Evolutionary conservation across 192 early-diverging fungal species (phyloP), one percentile per base, ranked within the genome.

Genomic region (Coemansia sp.): DNA sequence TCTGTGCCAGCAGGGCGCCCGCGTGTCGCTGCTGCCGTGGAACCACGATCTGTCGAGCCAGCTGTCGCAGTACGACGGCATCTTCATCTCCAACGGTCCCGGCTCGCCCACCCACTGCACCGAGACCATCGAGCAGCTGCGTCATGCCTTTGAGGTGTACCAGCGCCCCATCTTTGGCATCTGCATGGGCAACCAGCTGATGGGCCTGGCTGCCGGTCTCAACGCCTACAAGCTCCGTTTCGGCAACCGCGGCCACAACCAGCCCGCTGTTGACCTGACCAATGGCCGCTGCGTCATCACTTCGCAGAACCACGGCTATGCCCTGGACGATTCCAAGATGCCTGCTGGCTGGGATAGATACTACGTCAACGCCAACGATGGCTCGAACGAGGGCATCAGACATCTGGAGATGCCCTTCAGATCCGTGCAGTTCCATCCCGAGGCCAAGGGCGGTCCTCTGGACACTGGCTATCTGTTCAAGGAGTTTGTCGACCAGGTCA

Each of bases 241-340:
- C 58, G 95, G 95, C 46, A 97, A 97, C 86, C 92, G 95, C 64
- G 95, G 93, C 50, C 95, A 97, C 81, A 97, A 97, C 83, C 92
- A 94, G 80, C 95, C 95, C 28, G 89, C 90, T 36, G 71, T 94
- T 55, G 84, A 94, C 64, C 82, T 93, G 63, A 83, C 85, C 53
- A 84, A 72, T 34, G 86, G 88, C 47, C 84, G 83, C 60, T 95
- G 95, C 77, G 85, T 89, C 22, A 97, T 97, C 67, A 97, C 95
- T 3, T 93, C 91, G 14, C 95, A 97, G 84, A 97, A 97, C 78
- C 95, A 97, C 74, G 95, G 95, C 29, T 93, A 90, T 58, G 88
- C 88, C 6, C 67, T 94, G 27, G 82, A 93, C 35, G 92, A 93
- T 74, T 72, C 78, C 42, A 16, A 42, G 57, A 74, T 86, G 67